These are phyloP conservation scores for Candolleomyces aberdarensis DNA, from an alignment of 768 basidiomycete species.

Conservation along the genomic window DNA sequence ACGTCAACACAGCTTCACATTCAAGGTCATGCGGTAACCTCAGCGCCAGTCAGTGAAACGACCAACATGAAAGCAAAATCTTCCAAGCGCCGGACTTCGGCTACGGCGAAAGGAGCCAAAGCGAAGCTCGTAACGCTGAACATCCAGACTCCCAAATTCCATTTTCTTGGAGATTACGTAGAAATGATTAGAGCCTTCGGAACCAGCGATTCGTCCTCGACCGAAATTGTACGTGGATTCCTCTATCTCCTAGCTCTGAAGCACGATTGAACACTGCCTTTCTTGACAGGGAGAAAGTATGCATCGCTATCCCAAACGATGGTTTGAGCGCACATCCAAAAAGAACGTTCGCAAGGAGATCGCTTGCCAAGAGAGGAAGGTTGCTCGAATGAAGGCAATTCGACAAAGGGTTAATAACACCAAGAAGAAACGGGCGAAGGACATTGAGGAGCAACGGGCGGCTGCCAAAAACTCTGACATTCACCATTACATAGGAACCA, in stretches of 20 bases:
- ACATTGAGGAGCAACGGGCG: background rate
- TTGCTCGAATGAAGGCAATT: background rate
- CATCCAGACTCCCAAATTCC: constrained; percentile 1
- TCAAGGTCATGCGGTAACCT: too few species aligned
- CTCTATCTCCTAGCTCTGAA: background rate
- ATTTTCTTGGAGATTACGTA: constrained; percentile 7
- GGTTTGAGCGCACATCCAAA: background rate
- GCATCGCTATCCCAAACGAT: background rate
- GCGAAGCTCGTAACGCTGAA: background rate
- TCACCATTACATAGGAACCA: background rate
- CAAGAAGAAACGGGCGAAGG: background rate
- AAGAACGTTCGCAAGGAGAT: background rate
- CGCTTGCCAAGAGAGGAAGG: background rate
- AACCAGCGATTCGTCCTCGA: constrained; percentile 11
- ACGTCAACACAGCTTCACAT: too few species aligned
- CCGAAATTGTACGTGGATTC: constrained; percentile 23
- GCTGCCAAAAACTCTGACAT: background rate
- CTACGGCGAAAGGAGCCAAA: background rate
- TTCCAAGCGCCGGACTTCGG: too few species aligned
- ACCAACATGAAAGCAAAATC: background rate
- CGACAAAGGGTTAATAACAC: background rate
- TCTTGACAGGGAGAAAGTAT: background rate
- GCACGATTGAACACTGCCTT: constrained; percentile 15
- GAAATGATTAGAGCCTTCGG: background rate
- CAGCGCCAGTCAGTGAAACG: background rate